Evolutionary conservation across 2,329 filamentous ascomycete genomes (phyloP).

Genomic region (Alternaria angustiovoidea): DNA sequence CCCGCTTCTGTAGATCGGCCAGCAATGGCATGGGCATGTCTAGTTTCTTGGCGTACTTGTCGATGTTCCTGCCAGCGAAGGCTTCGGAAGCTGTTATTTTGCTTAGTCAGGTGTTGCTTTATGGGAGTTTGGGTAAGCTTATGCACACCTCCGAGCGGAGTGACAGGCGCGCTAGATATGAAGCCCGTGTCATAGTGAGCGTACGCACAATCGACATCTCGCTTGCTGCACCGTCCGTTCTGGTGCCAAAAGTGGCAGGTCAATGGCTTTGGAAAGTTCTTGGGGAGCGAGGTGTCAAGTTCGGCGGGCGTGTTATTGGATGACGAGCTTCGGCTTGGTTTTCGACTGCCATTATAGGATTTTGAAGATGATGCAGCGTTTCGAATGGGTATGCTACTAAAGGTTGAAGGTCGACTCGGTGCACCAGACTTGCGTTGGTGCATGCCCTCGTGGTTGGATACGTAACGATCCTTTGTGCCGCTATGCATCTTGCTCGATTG

Average conservation of each 20-base stretch:
- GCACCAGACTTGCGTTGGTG: not conserved
- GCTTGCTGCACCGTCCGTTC: slow-evolving; percentile 14
- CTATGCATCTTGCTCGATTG: not conserved
- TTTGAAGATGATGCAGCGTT: not conserved
- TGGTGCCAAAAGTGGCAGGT: slow-evolving; percentile 22
- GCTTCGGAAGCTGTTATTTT: not conserved
- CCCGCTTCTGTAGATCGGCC: not conserved
- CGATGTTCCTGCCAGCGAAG: not conserved
- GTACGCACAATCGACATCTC: slow-evolving; percentile 12
- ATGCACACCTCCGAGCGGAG: not conserved
- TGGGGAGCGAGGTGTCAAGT: slow-evolving; percentile 5
- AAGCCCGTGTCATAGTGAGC: slow-evolving; percentile 11
- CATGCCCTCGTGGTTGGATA: not conserved
- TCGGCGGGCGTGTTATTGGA: not conserved
- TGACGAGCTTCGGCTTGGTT: not conserved
- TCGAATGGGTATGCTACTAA: not conserved
- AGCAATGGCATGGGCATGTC: not conserved
- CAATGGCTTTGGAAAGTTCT: slow-evolving; percentile 15
- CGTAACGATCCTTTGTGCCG: not conserved
- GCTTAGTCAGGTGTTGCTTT: not conserved
- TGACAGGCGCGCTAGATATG: not conserved
- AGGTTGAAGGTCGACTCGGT: not conserved
- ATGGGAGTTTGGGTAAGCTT: not conserved
- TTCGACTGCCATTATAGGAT: not conserved
- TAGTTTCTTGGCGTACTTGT: not conserved